phyloP scores from a whole-genome alignment of 169 alveolate species.

The Sarcocystis neurona region DNA sequence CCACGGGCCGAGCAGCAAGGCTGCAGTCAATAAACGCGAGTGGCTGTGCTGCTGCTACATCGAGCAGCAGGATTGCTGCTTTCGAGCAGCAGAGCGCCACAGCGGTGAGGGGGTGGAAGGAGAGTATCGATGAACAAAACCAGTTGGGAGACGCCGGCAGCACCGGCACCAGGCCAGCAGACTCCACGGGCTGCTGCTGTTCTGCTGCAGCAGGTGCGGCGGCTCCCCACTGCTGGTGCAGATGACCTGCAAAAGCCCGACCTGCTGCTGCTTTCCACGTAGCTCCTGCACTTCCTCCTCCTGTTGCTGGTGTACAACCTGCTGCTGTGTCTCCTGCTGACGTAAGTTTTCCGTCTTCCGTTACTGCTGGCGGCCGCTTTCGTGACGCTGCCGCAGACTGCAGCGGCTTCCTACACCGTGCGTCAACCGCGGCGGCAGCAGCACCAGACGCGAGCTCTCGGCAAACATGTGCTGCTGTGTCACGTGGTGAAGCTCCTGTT shows the following conservation, averaged over 20 bases:
- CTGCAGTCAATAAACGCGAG: conserved; percentile 7
- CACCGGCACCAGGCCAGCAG: neutral
- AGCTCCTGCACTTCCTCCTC: neutral
- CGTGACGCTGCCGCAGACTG: no score
- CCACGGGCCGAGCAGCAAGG: conserved; percentile 8
- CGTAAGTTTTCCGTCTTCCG: neutral
- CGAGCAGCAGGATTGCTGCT: neutral
- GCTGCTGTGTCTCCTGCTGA: neutral
- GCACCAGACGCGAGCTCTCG: no score
- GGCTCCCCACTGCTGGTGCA: no score
- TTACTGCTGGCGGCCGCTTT: neutral
- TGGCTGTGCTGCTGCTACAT: neutral
- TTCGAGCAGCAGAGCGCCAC: conserved; percentile 29
- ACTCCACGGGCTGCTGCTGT: no score
- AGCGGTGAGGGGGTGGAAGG: neutral
- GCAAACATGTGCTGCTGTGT: no score
- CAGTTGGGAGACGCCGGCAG: conserved; percentile 27
- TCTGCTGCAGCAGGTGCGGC: no score
- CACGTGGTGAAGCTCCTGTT: no score
- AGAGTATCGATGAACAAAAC: neutral
- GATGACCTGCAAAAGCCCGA: neutral
- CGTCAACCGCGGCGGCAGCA: no score
- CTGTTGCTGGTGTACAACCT: neutral
- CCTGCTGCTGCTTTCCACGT: neutral
- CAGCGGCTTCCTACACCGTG: no score